Evolutionary conservation across 441 rosid species (phyloP), one percentile per base, ranked within the genome.

Genomic region (Erodium texanum): DNA sequence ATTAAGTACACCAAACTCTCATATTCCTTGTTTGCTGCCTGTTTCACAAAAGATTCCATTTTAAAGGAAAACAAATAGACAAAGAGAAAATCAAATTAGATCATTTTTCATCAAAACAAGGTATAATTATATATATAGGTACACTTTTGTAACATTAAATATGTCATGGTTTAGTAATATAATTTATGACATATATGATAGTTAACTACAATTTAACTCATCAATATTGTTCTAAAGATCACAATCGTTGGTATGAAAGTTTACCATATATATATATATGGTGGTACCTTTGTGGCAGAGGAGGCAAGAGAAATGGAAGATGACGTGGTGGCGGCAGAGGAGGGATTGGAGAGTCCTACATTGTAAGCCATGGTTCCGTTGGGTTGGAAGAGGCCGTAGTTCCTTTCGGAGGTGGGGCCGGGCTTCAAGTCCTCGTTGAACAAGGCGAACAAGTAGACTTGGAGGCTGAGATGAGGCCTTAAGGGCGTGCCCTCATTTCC

Each of bases 401-500:
- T 86, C 66, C 93, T 76, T 68, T 88, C 93, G 0, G 89, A 84
- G 12, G 90, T 86, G 22, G 89, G 90, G 24, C 93, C 93, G 1
- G 93, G 90, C 73, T 88, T 88, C 81, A 84, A 73, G 61, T 88
- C 85, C 74, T 88, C 93, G 58, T 88, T 88, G 65, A 88, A 88
- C 66, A 88, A 73, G 32, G 93, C 93, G 65, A 88, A 88, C 50
- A 88, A 62, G 66, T 84, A 88, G 56, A 82, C 86, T 72, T 88
- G 89, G 19, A 88, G 81, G 66, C 82, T 77, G 76, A 68, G 24
- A 12, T 74, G 81, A 24, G 82, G 83, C 77, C 87, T 84, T 68
- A 82, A 66, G 8, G 93, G 93, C 0, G 93, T 88, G 74, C 93
- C 93, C 79, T 88, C 90, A 67, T 73, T 73, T 20, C 70, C 41